A percentile compares a stretch with the other conserved stretches of the same genome.
These are phyloP conservation scores for Sarocladium oryzae DNA, from an alignment of 2,329 filamentous ascomycete genomes.

Conservation along the genomic window DNA sequence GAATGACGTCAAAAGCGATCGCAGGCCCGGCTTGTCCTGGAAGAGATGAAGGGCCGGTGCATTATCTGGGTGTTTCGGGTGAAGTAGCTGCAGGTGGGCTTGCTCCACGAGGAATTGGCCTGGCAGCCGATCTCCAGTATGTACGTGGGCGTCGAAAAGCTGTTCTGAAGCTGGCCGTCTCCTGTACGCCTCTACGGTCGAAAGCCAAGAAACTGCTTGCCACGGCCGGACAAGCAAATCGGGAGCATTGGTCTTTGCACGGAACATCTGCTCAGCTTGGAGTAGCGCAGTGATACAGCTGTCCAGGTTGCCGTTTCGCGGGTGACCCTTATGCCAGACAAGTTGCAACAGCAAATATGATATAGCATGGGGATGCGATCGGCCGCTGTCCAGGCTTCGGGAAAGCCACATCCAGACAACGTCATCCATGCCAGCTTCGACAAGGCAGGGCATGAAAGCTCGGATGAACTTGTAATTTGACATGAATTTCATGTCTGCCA, in stretches of 20 bases:
- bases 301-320: conserved; percentile 37
- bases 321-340: conserved; percentile 35
- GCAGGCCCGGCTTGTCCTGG: conserved; percentile 18
- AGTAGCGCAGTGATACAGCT: conserved; percentile 42
- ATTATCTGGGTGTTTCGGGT: conserved; percentile 44
- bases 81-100: conserved; percentile 49
- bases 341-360: conserved; percentile 32
- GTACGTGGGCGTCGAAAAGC: conserved; percentile 47
- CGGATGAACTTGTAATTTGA: conserved; percentile 30
- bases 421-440: conserved; percentile 45
- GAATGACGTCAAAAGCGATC: not conserved
- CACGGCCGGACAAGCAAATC: conserved; percentile 36
- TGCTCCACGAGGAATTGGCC: conserved; percentile 35
- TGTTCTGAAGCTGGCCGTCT: conserved; percentile 37
- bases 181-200: conserved; percentile 44
- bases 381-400: conserved; percentile 13
- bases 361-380: conserved; percentile 14
- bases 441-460: conserved; percentile 41
- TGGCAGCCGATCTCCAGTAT: conserved; percentile 35
- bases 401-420: conserved; percentile 48
- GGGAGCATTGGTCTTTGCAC: conserved; percentile 26
- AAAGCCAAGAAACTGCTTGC: conserved; percentile 42
- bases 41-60: conserved; percentile 42
- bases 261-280: conserved; percentile 37
- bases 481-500: conserved; percentile 40